Percentiles rank a stretch among this genome's conserved stretches.
phyloP scores from a whole-genome alignment of 345 rosid genomes.

The sweet orange (Citrus sinensis) region DNA sequence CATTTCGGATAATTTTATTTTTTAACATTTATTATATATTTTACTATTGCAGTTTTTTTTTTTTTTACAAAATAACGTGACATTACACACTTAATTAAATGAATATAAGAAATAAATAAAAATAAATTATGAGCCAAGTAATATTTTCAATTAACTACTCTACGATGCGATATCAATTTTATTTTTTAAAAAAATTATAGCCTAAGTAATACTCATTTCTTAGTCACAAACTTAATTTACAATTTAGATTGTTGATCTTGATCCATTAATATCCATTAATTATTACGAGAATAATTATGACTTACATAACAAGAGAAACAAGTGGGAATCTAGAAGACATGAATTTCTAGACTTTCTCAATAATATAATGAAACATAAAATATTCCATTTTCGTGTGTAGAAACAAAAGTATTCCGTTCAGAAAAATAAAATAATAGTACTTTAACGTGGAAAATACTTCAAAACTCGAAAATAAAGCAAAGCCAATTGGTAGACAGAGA shows the following conservation, averaged over 20 bases:
- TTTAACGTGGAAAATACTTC: slow-evolving; percentile 12
- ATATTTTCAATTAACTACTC: no score
- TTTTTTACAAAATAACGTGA: no score
- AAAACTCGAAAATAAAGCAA: slow-evolving; percentile 5
- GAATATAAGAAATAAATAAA: no score
- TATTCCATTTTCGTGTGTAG: neutral
- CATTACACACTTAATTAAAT: no score
- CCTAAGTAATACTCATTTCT: no score
- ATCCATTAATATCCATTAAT: neutral
- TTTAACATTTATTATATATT: no score
- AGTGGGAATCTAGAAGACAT: neutral
- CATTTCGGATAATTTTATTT: no score
- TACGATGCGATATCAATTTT: no score
- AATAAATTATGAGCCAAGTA: no score
- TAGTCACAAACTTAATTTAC: no score
- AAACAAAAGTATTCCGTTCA: neutral
- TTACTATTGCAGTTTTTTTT: no score
- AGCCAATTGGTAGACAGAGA: neutral
- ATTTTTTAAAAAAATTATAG: no score
- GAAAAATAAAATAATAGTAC: neutral
- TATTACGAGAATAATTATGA: neutral
- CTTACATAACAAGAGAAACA: neutral
- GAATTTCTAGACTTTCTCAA: neutral
- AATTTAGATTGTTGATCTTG: neutral
- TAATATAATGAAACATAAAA: neutral